Evolutionary conservation across 1,284 basidiomycete species (phyloP).

Genomic region (Apiotrichum domesticum): DNA sequence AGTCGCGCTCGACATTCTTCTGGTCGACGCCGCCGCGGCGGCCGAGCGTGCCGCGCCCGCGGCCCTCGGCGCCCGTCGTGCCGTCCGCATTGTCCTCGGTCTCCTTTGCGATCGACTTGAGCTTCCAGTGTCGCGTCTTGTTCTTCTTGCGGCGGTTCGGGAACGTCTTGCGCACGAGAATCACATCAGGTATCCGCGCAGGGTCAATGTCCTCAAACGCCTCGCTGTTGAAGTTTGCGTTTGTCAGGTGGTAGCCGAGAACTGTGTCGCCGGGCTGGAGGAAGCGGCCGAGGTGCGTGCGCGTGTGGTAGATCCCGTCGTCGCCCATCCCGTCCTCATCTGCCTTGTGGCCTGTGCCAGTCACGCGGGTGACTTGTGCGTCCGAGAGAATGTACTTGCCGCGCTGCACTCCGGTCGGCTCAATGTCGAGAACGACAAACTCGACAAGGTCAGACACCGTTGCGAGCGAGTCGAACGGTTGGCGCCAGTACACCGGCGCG

Average conservation of each 20-base stretch:
- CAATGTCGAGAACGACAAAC: conserved; percentile 92
- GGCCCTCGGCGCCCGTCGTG: conserved; percentile 26
- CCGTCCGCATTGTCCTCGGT: conserved; percentile 66
- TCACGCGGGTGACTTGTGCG: conserved; percentile 83
- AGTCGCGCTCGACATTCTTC: conserved; percentile 92
- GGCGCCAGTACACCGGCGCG: conserved; percentile 80
- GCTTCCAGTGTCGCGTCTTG: conserved; percentile 76
- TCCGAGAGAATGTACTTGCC: conserved; percentile 84
- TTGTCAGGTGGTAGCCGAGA: conserved; percentile 81
- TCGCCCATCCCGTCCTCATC: conserved; percentile 49
- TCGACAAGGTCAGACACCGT: conserved; percentile 80
- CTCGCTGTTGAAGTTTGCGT: conserved; percentile 88
- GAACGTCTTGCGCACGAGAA: conserved; percentile 93
- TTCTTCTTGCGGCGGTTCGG: conserved; percentile 90
- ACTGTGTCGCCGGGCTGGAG: conserved; percentile 92
- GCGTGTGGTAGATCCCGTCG: conserved; percentile 87
- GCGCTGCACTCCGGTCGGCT: conserved; percentile 63
- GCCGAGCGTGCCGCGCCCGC: conserved; percentile 75
- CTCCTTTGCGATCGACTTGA: conserved; percentile 92
- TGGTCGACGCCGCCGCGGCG: conserved; percentile 83
- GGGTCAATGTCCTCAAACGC: conserved; percentile 69
- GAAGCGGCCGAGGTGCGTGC: conserved; percentile 91
- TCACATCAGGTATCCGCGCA: conserved; percentile 79
- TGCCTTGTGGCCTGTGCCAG: conserved; percentile 49
- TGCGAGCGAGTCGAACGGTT: conserved; percentile 78